Percentiles rank a stretch among this genome's conserved stretches.
phyloP scores from a whole-genome alignment of 2,329 filamentous ascomycete species.

The Mycosphaerelloides madeirae region DNA sequence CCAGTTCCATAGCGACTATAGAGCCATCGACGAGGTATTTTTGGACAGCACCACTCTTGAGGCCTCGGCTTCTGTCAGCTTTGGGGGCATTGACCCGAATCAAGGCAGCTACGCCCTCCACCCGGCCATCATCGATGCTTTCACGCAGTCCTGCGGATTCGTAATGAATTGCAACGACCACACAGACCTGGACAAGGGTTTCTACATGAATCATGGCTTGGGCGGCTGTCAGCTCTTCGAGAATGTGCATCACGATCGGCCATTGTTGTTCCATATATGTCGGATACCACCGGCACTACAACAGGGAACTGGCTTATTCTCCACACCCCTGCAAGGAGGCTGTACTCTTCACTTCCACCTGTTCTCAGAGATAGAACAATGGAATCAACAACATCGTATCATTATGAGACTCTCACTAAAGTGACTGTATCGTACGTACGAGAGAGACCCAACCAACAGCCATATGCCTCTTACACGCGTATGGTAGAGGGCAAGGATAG shows the following conservation, averaged over 20 bases:
- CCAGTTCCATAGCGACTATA: constrained; percentile 1
- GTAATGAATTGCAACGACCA: constrained; percentile 22
- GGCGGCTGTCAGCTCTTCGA: constrained; percentile 24
- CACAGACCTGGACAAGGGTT: constrained; percentile 28
- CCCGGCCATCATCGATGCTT: constrained; percentile 36
- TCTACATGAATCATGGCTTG: constrained; percentile 36
- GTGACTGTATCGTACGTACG: no score
- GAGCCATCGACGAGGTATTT: background rate
- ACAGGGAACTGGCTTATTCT: no score
- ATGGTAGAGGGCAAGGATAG: constrained; percentile 27
- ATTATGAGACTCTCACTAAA: no score
- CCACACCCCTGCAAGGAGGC: no score
- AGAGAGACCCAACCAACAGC: no score
- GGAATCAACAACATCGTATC: no score
- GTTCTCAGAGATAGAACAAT: no score
- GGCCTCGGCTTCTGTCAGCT: constrained; percentile 21
- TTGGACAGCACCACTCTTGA: constrained; percentile 32
- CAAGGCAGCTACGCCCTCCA: constrained; percentile 15
- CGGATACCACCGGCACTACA: no score
- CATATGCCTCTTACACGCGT: constrained; percentile 32
- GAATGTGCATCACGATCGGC: constrained; percentile 25
- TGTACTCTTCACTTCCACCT: no score
- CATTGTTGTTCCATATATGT: no score
- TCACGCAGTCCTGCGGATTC: constrained; percentile 31
- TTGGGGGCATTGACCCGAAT: constrained; percentile 8